These are phyloP conservation scores for Cantharellus anzutake DNA, from an alignment of 768 basidiomycete genomes.

Conservation along the genomic window DNA sequence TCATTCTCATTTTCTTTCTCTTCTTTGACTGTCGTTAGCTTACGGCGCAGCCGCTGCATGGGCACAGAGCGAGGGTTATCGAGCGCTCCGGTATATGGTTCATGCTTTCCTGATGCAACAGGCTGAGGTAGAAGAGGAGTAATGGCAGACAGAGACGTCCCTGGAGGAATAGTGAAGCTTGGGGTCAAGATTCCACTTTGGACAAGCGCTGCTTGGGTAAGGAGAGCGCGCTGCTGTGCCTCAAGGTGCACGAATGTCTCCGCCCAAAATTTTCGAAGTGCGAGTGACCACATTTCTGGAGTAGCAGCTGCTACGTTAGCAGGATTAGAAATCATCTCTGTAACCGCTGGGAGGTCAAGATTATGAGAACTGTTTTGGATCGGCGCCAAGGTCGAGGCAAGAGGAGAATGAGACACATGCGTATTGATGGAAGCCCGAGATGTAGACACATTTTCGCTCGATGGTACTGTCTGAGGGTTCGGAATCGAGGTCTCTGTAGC, in stretches of 20 bases:
- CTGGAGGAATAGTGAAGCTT: background rate
- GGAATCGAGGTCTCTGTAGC: background rate
- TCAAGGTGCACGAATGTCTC: background rate
- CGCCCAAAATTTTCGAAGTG: constrained; percentile 2
- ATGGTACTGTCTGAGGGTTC: background rate
- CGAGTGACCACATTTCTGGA: background rate
- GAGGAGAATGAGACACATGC: background rate
- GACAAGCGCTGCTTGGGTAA: background rate
- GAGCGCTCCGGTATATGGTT: background rate
- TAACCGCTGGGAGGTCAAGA: background rate
- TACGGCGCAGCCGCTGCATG: background rate
- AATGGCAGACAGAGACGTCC: background rate
- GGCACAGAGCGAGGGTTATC: background rate
- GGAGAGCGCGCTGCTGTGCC: background rate
- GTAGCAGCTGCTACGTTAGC: background rate
- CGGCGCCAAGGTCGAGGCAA: background rate
- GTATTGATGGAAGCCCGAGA: background rate
- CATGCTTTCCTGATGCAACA: background rate
- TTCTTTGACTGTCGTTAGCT: background rate
- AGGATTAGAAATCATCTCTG: background rate
- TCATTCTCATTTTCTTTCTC: background rate
- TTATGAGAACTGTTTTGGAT: background rate
- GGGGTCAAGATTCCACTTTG: background rate
- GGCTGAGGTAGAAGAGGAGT: background rate
- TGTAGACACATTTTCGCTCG: background rate